Evolutionary conservation across 2,329 filamentous ascomycete species (phyloP).

Genomic region (Hypoxylon sp.): DNA sequence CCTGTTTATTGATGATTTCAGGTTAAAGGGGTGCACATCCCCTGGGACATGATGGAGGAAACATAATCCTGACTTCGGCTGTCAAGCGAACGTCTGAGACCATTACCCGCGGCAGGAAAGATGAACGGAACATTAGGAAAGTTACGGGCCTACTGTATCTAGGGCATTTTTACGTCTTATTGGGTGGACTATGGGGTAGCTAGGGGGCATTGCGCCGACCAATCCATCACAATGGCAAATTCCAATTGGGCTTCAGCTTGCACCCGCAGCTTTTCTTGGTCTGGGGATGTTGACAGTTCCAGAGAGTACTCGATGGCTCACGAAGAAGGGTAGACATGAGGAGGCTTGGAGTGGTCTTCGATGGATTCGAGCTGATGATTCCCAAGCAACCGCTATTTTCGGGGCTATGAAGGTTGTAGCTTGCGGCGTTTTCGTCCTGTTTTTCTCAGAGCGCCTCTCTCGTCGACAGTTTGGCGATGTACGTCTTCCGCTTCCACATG

Average conservation of each 20-base stretch:
- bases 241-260: slow-evolving; percentile 66
- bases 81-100: slow-evolving; percentile 22
- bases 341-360: slow-evolving; percentile 64
- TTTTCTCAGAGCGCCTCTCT: slow-evolving; percentile 65
- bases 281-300: slow-evolving; percentile 64
- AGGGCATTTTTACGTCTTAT: slow-evolving; percentile 66
- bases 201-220: slow-evolving; percentile 50
- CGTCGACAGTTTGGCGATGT: too few relatives aligned
- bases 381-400: slow-evolving; percentile 62
- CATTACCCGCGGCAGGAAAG: not conserved
- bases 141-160: slow-evolving; percentile 63
- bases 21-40: slow-evolving; percentile 14
- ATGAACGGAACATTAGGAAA: slow-evolving; percentile 56
- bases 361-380: slow-evolving; percentile 65
- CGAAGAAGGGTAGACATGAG: slow-evolving; percentile 60
- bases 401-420: slow-evolving; percentile 67
- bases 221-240: slow-evolving; percentile 67
- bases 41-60: slow-evolving; percentile 38
- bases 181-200: slow-evolving; percentile 67
- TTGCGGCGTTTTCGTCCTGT: slow-evolving; percentile 66
- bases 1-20: not conserved
- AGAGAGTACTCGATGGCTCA: slow-evolving; percentile 67
- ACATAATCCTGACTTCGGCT: slow-evolving; percentile 38
- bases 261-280: slow-evolving; percentile 63
- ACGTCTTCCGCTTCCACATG: too few relatives aligned